Percentiles rank a stretch among this genome's conserved stretches.
Evolutionary conservation across 345 rosid genomes (phyloP).

Genomic region (Toxicodendron radicans): DNA sequence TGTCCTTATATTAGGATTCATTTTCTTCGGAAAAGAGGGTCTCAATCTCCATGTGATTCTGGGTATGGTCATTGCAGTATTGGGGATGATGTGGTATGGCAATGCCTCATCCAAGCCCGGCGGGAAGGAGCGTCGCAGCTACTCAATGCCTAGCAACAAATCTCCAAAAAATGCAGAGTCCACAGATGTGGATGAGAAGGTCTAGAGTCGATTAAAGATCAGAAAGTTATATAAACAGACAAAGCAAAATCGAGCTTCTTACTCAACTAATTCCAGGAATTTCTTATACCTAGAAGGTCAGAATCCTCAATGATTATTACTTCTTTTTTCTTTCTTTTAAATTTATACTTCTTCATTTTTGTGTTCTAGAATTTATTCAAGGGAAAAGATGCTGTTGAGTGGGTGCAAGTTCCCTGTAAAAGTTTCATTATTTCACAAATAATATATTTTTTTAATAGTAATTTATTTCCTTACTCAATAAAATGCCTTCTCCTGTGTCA

Average conservation of each 20-base stretch:
- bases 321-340: conserved; percentile 5
- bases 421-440: conserved; percentile 15
- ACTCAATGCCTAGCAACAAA: conserved; percentile 47
- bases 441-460: conserved; percentile 22
- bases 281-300: conserved; percentile 22
- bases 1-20: conserved; percentile 81
- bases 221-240: neutral
- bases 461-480: conserved; percentile 27
- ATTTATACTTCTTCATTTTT: conserved; percentile 19
- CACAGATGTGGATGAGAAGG: conserved; percentile 59
- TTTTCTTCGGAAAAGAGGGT: conserved; percentile 93
- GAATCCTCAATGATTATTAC: conserved; percentile 17
- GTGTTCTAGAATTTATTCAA: conserved; percentile 25
- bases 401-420: conserved; percentile 26
- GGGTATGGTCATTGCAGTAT: conserved; percentile 86
- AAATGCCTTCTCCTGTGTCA: neutral
- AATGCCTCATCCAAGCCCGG: conserved; percentile 97
- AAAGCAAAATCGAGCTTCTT: conserved; percentile 8
- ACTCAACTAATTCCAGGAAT: conserved; percentile 24
- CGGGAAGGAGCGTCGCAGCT: conserved; percentile 79
- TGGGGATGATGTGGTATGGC: conserved; percentile 94
- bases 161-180: conserved; percentile 64
- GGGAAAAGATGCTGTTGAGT: conserved; percentile 24
- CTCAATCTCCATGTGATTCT: conserved; percentile 78
- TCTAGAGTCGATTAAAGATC: conserved; percentile 35